Evolutionary conservation across 2,329 filamentous ascomycete species (phyloP), one percentile per base, ranked within the genome.

Genomic region (Escovopsis weberi): DNA sequence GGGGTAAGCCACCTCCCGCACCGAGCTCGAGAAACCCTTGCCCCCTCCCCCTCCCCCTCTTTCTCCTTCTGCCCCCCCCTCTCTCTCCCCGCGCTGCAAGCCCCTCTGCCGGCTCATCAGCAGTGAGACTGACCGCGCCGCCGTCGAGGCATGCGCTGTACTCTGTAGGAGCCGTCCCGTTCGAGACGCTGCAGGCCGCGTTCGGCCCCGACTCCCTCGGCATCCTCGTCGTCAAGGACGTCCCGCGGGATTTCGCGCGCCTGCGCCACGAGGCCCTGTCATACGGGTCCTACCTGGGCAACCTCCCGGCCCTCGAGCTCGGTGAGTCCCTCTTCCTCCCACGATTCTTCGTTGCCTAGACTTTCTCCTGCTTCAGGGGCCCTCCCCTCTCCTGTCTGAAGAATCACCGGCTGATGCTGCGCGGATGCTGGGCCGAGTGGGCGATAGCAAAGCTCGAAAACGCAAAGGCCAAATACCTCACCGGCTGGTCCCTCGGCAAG

Each of bases 151-250:
- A 23, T 23, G 23, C 23, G 6, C 1, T 23, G 6, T n/a, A 23
- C 8, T 4, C 23, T n/a, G 18, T 11, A 85, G 82, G 77, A 18
- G 73, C 71, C 44, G 69, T 89, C 38, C 70, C 81, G 1, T 81
- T 85, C 41, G 71, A 75, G 43, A 74, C 74, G 0, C 70, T 91
- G 10, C 75, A 84, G 53, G 63, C 82, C 51, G 91, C 91, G 0
- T 96, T 98, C 58, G 91, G 91, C 0, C 86, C 88, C 2, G 78
- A 84, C 26, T 94, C 87, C 2, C 69, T 96, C 11, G 91, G 91
- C 0, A 94, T 98, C 41, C 80, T 98, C 43, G 68, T 96, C n/a
- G 88, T 98, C 39, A 86, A 83, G 57, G 85, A 87, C 57, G 75
- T 96, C 0, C 85, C 87, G 0, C 48, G 70, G 6, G 68, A 76